phyloP scores from a whole-genome alignment of 2,329 filamentous ascomycete species.

The Dothistroma pini region DNA sequence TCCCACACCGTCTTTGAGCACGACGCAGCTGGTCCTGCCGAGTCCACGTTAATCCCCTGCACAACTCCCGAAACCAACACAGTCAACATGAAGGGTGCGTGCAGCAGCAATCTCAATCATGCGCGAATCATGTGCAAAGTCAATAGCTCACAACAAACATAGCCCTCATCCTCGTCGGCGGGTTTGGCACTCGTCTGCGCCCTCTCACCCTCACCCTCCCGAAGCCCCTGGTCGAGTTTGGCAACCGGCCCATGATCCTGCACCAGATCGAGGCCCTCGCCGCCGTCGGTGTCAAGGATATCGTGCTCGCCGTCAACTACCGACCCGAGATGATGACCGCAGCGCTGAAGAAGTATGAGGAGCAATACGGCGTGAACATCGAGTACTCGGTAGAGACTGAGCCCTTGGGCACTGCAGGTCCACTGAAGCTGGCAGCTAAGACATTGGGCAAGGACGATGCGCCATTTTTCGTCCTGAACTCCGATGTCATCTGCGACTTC shows the following conservation, averaged over 20 bases:
- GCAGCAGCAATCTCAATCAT: neutral
- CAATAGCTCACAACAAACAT: constrained; percentile 19
- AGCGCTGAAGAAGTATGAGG: constrained; percentile 89
- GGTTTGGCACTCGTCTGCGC: constrained; percentile 95
- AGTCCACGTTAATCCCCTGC: constrained; percentile 5
- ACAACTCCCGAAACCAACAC: constrained; percentile 12
- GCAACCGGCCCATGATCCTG: constrained; percentile 98
- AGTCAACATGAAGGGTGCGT: constrained; percentile 25
- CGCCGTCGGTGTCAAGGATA: constrained; percentile 90
- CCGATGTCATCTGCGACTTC: constrained; percentile 97
- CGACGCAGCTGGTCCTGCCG: constrained; percentile 16
- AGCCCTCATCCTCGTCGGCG: constrained; percentile 99
- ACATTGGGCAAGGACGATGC: constrained; percentile 89
- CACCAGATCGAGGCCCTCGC: constrained; percentile 96
- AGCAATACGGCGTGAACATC: constrained; percentile 89
- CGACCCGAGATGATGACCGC: constrained; percentile 96
- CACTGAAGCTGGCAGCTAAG: constrained; percentile 89
- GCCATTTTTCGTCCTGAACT: constrained; percentile 98
- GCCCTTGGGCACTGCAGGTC: constrained; percentile 90
- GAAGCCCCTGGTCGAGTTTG: constrained; percentile 97
- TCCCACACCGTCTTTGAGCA: neutral
- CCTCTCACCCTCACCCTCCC: constrained; percentile 95
- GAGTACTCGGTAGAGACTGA: constrained; percentile 96
- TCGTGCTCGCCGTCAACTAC: constrained; percentile 98
- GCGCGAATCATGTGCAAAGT: constrained; percentile 1